Conservation (phyloP, 768 basidiomycete genomes). For the Antrodiella citrinella region DNA sequence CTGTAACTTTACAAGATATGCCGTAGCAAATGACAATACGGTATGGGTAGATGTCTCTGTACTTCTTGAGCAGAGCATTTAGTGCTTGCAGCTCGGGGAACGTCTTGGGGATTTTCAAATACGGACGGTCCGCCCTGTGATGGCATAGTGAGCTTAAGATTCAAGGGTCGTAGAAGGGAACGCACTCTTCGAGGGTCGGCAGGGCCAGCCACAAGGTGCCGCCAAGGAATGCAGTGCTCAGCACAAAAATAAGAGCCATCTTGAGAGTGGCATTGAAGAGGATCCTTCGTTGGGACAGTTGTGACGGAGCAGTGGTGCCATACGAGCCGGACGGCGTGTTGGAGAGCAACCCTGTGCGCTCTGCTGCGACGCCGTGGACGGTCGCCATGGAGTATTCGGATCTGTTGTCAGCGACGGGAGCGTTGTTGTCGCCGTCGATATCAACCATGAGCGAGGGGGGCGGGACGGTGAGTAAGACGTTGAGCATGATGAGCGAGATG, state of each 20-base stretch:
- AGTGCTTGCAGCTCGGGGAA: constrained; percentile 82
- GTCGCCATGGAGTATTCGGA: constrained; percentile 62
- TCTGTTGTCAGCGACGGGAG: constrained; percentile 24
- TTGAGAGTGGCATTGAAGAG: constrained; percentile 78
- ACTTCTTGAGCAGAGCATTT: constrained; percentile 84
- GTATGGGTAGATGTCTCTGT: constrained; percentile 80
- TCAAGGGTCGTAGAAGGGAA: too few species aligned
- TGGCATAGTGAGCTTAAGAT: constrained; percentile 5
- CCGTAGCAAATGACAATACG: constrained; percentile 83
- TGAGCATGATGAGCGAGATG: neutral
- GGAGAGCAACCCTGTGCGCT: constrained; percentile 20
- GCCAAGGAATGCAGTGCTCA: constrained; percentile 64
- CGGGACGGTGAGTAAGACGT: neutral
- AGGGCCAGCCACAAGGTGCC: constrained; percentile 75
- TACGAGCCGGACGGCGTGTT: constrained; percentile 25
- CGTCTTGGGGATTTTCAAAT: constrained; percentile 78
- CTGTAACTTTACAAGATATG: too few species aligned
- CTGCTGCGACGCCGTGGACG: constrained; percentile 31
- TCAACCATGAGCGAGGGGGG: neutral
- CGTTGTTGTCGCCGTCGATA: constrained; percentile 1
- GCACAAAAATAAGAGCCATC: constrained; percentile 69
- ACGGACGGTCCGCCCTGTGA: constrained; percentile 63
- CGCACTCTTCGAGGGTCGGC: constrained; percentile 72
- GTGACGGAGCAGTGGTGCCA: constrained; percentile 35
- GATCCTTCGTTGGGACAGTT: constrained; percentile 41